Evolutionary conservation across 108 stramenopile species (phyloP).

Genomic region (Nitzschia sp.): DNA sequence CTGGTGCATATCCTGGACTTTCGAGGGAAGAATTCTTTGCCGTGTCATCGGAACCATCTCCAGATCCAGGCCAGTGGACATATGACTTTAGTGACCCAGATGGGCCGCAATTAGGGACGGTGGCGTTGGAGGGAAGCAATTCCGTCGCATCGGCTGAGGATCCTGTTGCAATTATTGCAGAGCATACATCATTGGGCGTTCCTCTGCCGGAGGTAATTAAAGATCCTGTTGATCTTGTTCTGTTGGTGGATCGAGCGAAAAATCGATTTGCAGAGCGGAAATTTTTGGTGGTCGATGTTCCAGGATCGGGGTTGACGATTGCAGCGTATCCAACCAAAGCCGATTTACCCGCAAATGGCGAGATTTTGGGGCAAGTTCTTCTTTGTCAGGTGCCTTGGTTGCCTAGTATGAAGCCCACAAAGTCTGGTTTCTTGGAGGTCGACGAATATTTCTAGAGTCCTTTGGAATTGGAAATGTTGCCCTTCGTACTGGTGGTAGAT

Average conservation of each 20-base stretch:
- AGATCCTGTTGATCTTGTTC: slow-evolving; percentile 80
- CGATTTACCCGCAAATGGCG: slow-evolving; percentile 58
- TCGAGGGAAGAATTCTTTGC: slow-evolving; percentile 63
- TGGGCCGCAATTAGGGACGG: slow-evolving; percentile 88
- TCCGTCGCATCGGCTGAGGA: slow-evolving; percentile 68
- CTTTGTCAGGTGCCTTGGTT: slow-evolving; percentile 87
- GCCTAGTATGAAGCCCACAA: slow-evolving; percentile 82
- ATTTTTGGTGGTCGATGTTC: slow-evolving; percentile 70
- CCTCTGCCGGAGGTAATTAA: slow-evolving; percentile 55
- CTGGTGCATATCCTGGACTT: slow-evolving; percentile 85
- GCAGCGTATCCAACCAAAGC: slow-evolving; percentile 58
- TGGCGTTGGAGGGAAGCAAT: slow-evolving; percentile 72
- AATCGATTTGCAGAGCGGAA: slow-evolving; percentile 72
- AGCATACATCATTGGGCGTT: slow-evolving; percentile 66
- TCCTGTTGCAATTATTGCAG: slow-evolving; percentile 84
- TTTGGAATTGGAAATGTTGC: no score
- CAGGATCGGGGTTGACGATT: slow-evolving; percentile 56
- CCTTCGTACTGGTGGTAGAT: no score
- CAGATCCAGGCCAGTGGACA: slow-evolving; percentile 80
- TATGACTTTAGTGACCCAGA: slow-evolving; percentile 90
- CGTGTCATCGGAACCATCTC: slow-evolving; percentile 64
- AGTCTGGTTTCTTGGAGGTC: slow-evolving; percentile 84
- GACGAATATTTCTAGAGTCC: slow-evolving; percentile 84
- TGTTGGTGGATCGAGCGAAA: slow-evolving; percentile 70
- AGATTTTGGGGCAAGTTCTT: slow-evolving; percentile 78